Evolutionary conservation across 148 eudicot species (phyloP).

Genomic region (Hydrangea macrophylla): DNA sequence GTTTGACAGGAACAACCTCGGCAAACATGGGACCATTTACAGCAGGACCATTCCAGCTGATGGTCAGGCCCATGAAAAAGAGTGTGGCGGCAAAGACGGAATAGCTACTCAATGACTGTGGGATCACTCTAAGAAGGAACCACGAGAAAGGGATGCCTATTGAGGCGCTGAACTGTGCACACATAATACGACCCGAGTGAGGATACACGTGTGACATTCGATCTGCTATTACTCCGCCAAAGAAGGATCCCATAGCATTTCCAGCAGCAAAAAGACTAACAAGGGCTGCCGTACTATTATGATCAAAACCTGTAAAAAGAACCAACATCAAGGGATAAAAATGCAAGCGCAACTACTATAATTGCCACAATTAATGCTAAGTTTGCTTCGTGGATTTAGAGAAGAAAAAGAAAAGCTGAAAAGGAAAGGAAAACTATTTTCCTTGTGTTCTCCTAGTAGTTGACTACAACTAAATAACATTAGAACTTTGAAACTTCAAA

Average conservation of each 20-base stretch:
- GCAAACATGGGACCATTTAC: conserved; percentile 90
- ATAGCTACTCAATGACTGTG: conserved; percentile 61
- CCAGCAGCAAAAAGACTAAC: conserved; percentile 79
- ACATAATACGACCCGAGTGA: conserved; percentile 69
- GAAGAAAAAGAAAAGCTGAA: too few species aligned
- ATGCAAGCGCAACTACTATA: not conserved
- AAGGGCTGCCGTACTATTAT: conserved; percentile 65
- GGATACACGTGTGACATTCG: conserved; percentile 56
- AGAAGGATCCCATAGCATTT: conserved; percentile 63
- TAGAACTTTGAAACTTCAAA: too few species aligned
- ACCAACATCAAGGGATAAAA: not conserved
- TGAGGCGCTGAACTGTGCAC: conserved; percentile 91
- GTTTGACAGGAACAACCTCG: conserved; percentile 81
- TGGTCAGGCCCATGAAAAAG: conserved; percentile 77
- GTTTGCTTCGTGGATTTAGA: too few species aligned
- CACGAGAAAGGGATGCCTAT: conserved; percentile 93
- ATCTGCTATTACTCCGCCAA: conserved; percentile 86
- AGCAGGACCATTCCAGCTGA: conserved; percentile 87
- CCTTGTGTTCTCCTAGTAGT: too few species aligned
- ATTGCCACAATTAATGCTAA: too few species aligned
- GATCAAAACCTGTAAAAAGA: conserved; percentile 68
- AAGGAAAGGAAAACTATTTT: too few species aligned
- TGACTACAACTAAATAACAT: too few species aligned
- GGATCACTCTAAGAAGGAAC: conserved; percentile 68
- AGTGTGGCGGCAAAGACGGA: conserved; percentile 54